Base-by-base conservation (phyloP, 2,329 filamentous ascomycete species). In the Colletotrichum sp. region DNA sequence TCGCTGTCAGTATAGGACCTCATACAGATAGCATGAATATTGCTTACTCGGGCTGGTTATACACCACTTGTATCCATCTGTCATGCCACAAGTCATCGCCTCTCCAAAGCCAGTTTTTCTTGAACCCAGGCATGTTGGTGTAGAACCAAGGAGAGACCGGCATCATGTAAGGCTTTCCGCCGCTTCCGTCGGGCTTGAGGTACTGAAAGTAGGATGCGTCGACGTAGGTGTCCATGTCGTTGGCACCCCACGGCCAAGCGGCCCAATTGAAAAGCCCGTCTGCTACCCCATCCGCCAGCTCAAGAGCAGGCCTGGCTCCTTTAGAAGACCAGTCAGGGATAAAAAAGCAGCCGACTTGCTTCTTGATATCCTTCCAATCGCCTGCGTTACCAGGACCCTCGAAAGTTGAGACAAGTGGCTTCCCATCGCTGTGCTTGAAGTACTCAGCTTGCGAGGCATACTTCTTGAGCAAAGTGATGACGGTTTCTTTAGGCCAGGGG, bases 1-100 rank as follows among this genome's bases (percentile, higher is more conserved):
- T 5, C 6, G 19, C 16, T 52, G 44, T 52, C 9, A 52, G 44
- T 52, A 52, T 22, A 52, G 3, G 19, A n/a, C 11, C 8, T 22
- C 8, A n/a, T 4, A 52, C 12, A 57, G 32, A 34, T 34, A 6
- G 32, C 32, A 34, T 34, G 12, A 13, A 34, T 34, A 6, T 11
- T 16, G 85, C 82, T 22, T 88, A 79, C 13, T 80, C 78, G 9
- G 89, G 78, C 57, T 86, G 80, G 2, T 90, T 49, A 7, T 87
- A n/a, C 84, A 87, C 84, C 27, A 89, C 85, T 72, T 85, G 78
- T 16, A 88, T 84, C 91, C 91, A 93, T 30, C 91, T 88, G 72
- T 91, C 84, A 75, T 87, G 88, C 88, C 91, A 92, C 8, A 93
- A 82, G 62, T 88, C 84, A 75, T 92, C 91, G 15, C 90, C 88